Evolutionary conservation across 768 basidiomycete species (phyloP), one percentile per base, ranked within the genome.

Genomic region (Pleurotus giganteus): DNA sequence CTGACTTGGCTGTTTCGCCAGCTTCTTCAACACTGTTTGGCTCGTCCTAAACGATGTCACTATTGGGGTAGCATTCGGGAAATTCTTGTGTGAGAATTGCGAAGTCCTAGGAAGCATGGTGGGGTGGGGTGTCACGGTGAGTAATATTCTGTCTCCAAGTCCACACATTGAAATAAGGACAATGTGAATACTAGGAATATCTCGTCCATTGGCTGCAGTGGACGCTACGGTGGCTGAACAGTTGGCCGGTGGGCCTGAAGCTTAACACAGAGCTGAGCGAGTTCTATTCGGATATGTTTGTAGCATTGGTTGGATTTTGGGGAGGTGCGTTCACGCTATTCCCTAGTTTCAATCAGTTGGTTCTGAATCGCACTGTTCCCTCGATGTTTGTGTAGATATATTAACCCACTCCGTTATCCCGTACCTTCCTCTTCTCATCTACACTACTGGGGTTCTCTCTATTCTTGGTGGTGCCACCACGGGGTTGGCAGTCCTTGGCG

Each of bases 211-310:
- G 72, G 45, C 66, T 88, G 7, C 78, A 80, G 39, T 70, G 72
- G 13, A 74, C 79, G 0, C 74, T 98, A 2, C 61, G 76, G 1
- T 98, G 94, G 95, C 77, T 99, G 11, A 89, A 97, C 66, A 84
- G 89, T 57, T 98, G 96, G 96, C 96, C 96, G 0, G 94, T 87
- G 1, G 96, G 97, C 1, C 72, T 99, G 36, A 99, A 99, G 69
- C 84, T 99, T 50, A 98, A 98, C 64, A 91, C 92, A 0, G 91
- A 98, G 61, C 79, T 99, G n/a, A 91, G 92, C 61, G 74, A 77
- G 23, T 89, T 97, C 65, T 89, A 92, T 63, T 83, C 86, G n/a
- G 78, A 84, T 55, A 77, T 81, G 0, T 86, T 97, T 47, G 74
- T 86, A 2, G 78, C 78, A 23, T 58, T 91, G 12, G 80, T 91